Conservation (phyloP, 495 filamentous ascomycete species). For the Penicillium coprophilum region DNA sequence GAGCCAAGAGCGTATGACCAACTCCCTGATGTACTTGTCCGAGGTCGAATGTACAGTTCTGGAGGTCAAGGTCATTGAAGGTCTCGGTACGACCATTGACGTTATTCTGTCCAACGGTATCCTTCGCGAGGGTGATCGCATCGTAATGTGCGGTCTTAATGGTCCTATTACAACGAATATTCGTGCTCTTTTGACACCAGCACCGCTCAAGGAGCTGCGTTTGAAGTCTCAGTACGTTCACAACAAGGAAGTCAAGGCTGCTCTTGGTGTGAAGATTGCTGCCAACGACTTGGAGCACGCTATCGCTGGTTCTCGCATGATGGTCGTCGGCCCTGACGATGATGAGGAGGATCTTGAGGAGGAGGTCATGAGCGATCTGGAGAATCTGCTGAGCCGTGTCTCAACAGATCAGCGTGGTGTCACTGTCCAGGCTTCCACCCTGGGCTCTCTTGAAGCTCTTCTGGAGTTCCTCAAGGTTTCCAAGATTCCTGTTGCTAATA, state of each 20-base stretch:
- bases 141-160: constrained; percentile 93
- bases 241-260: constrained; percentile 98
- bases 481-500: constrained; percentile 96
- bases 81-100: constrained; percentile 97
- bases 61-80: constrained; percentile 98
- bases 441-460: constrained; percentile 94
- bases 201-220: constrained; percentile 89
- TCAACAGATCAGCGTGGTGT: constrained; percentile 91
- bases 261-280: constrained; percentile 97
- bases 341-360: constrained; percentile 96
- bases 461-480: constrained; percentile 91
- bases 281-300: constrained; percentile 95
- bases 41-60: constrained; percentile 97
- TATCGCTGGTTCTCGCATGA: constrained; percentile 92
- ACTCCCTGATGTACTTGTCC: constrained; percentile 94
- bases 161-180: constrained; percentile 94
- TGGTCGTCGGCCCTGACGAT: constrained; percentile 91
- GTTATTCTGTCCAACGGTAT: constrained; percentile 97
- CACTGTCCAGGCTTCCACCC: constrained; percentile 93
- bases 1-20: constrained; percentile 97
- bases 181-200: constrained; percentile 92
- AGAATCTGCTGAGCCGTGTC: constrained; percentile 84
- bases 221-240: constrained; percentile 95
- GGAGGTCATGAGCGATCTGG: constrained; percentile 94
- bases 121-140: constrained; percentile 88